Evolutionary conservation across 768 basidiomycete species (phyloP).

Genomic region (Calocybe cyanea): DNA sequence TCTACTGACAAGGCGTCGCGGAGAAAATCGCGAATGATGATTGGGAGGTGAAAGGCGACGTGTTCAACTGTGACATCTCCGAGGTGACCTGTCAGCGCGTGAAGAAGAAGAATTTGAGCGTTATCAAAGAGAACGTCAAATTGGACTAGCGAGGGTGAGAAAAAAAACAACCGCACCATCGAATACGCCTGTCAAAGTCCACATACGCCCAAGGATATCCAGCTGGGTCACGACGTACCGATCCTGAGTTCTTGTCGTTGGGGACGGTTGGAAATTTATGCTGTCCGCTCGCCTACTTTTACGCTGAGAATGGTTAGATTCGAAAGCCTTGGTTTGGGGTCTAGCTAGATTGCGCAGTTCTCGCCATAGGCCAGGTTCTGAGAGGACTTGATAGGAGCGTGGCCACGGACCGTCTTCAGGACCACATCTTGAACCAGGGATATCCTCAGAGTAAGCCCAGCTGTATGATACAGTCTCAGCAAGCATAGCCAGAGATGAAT

Average conservation of each 20-base stretch:
- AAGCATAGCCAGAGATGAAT: conserved; percentile 32
- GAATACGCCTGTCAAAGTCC: conserved; percentile 69
- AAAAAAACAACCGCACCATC: conserved; percentile 44
- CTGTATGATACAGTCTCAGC: conserved; percentile 32
- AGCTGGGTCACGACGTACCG: conserved; percentile 58
- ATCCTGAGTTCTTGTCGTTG: conserved; percentile 53
- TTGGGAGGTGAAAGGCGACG: conserved; percentile 63
- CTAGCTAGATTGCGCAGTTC: conserved; percentile 48
- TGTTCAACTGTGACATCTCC: conserved; percentile 70
- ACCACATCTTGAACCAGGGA: conserved; percentile 57
- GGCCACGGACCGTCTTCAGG: conserved; percentile 69
- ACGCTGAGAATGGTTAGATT: conserved; percentile 17
- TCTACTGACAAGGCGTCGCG: conserved; percentile 38
- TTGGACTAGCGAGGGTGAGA: conserved; percentile 5
- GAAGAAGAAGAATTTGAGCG: no score
- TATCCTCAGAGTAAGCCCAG: conserved; percentile 56
- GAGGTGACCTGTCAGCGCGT: conserved; percentile 47
- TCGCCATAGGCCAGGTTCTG: conserved; percentile 49
- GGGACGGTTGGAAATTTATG: conserved; percentile 66
- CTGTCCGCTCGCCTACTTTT: conserved; percentile 45
- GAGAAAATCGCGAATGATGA: conserved; percentile 60
- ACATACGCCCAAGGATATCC: conserved; percentile 49
- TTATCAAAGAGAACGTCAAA: no score
- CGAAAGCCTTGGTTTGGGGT: conserved; percentile 42
- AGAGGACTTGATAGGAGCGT: conserved; percentile 49